These are phyloP conservation scores for Glebionis coronaria DNA, from an alignment of 129 eudicot genomes.

Conservation along the genomic window DNA sequence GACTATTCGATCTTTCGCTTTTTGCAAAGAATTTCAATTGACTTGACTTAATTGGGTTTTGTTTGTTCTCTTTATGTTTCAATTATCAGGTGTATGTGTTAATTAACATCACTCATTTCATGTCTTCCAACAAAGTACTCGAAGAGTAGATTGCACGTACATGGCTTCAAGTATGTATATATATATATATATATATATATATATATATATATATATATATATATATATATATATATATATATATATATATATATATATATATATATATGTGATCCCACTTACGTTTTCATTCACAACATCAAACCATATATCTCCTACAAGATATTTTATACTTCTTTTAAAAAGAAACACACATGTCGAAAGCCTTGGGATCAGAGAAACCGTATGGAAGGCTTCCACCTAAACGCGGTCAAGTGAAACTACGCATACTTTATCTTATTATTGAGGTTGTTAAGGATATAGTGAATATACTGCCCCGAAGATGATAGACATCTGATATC, in stretches of 20 bases:
- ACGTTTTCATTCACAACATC: background rate
- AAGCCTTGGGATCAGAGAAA: conserved; percentile 20
- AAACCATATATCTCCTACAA: background rate
- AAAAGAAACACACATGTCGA: background rate
- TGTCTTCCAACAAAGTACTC: conserved; percentile 28
- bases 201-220: too few relatives aligned
- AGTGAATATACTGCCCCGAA: background rate
- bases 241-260: too few relatives aligned
- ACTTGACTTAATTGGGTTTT: conserved; percentile 7
- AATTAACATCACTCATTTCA: background rate
- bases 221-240: too few relatives aligned
- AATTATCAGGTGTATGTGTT: conserved; percentile 5
- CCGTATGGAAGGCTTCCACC: conserved; percentile 24
- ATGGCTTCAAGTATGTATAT: background rate
- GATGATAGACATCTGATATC: background rate
- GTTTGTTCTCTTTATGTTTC: conserved; percentile 4
- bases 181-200: too few relatives aligned
- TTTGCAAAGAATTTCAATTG: conserved; percentile 16
- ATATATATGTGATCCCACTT: conserved; percentile 20
- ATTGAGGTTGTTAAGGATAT: conserved; percentile 16
- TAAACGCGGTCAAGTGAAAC: conserved; percentile 27
- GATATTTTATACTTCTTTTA: background rate
- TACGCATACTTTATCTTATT: conserved; percentile 17
- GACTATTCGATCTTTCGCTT: background rate
- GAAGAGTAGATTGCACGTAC: background rate